Evolutionary conservation across 2,329 filamentous ascomycete genomes (phyloP), one percentile per base, ranked within the genome.

Genomic region (Mycosphaerelloides madeirae): DNA sequence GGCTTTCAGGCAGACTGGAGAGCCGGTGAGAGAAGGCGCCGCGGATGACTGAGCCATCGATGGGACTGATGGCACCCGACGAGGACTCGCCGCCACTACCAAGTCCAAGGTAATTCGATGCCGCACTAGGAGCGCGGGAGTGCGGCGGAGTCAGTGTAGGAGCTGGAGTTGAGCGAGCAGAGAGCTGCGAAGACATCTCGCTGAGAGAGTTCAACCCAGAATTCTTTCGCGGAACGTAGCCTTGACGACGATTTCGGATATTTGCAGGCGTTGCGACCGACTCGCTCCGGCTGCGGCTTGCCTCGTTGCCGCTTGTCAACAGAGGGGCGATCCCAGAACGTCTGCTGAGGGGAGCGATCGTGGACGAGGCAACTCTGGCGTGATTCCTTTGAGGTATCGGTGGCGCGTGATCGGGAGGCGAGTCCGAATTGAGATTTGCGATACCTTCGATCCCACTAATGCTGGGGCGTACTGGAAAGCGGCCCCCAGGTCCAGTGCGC

Each of bases 331-430:
- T 77, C 2, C 82, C 80, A 1, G 88, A 86, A 44, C 86, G 80
- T 37, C 52, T 57, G 35, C 81, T 71, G 29, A 46, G 39, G 25
- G 39, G 38, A 29, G 48, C 43, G 41, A 48, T 42, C 20, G 52
- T 59, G 2, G 55, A 52, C 3, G 61, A 54, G 9, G 54, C 40
- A 13, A 55, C 82, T 22, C 90, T 81, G 55, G 87, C 87, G 63
- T 95, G 89, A 3, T 88, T 93, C 48, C 85, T 79, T 3, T 79
- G 79, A 0, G 88, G 88, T 48, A 95, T 86, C 1, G 86, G 85
- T 2, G 90, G 87, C 20, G 85, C 76, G 28, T 46, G 46, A n/a
- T 54, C 50, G 13, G 85, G 86, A 3, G 85, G 91, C 1, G 53
- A 56, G 29, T 56, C 52, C 81, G 80, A 33, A 80, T 70, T 81